Evolutionary conservation across 1,284 basidiomycete genomes (phyloP), one percentile per base, ranked within the genome.

Genomic region (Inonotus hispidus): DNA sequence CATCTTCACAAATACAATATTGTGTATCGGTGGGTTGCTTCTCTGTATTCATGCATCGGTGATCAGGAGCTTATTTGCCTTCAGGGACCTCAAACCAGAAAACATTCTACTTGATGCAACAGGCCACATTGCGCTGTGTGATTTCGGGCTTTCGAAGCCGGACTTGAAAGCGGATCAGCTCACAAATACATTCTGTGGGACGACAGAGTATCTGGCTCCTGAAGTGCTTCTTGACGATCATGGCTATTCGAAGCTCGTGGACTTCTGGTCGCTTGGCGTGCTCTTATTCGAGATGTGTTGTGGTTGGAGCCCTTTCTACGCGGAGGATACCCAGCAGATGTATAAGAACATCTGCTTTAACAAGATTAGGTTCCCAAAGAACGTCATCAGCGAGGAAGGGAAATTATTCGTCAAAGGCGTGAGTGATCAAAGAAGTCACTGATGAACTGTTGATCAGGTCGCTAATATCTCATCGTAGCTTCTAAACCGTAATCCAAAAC

Each of bases 351-450:
- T 99, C 68, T 98, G 95, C 73, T 95, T 94, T 74, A 97, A 97
- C 66, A 99, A 98, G 82, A 98, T 99, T 73, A 85, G 96, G 65
- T 99, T 99, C 79, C 97, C 97, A 29, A 91, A 95, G 69, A 94
- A 92, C 59, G 95, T 98, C 35, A 98, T 99, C 69, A 89, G 90
- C 63, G 97, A 99, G 69, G 95, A 98, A 62, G 97, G 97, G 59
- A 99, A 99, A 78, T 92, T 97, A 76, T 99, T 99, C 68, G 97
- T 99, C 71, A 99, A 99, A 76, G 95, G 94, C 63, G 93, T 95
- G 69, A 77, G 91, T 83, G 8, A 8, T 1, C 16, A 57, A 59
- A 63, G 58, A 43, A 61, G 65, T 66, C 53, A 38, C 16, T 60
- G 21, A 27, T 59, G 35, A 19, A 27, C 16, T 53, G 35, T 56